Evolutionary conservation across 345 rosid species (phyloP).

Genomic region (Eucalyptus rudis): DNA sequence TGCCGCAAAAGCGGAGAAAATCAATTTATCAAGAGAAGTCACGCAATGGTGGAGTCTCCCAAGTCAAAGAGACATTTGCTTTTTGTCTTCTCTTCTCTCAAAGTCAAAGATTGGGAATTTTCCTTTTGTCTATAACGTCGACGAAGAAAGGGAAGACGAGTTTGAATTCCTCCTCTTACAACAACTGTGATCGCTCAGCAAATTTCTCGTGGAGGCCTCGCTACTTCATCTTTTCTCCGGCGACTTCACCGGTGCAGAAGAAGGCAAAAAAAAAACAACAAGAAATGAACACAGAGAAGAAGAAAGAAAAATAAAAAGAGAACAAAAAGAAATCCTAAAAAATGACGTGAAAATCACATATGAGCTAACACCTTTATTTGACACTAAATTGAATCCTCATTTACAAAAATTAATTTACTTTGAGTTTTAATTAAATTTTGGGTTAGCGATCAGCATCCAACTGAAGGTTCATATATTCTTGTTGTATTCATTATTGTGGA

Average conservation of each 20-base stretch:
- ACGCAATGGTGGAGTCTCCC: background rate
- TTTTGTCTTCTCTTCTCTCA: background rate
- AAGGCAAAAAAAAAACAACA: no score
- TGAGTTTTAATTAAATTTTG: accelerated
- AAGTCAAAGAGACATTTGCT: background rate
- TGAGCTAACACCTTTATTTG: no score
- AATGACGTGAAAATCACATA: accelerated
- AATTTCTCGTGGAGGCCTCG: background rate
- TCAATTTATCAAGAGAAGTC: background rate
- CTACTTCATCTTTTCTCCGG: background rate
- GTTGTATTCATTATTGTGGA: accelerated
- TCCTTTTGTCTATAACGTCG: background rate
- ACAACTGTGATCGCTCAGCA: background rate
- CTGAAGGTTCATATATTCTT: accelerated
- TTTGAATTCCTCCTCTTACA: background rate
- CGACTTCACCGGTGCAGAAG: background rate
- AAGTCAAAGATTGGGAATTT: background rate
- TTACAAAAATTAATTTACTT: no score
- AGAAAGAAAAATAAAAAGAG: no score
- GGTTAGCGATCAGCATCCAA: accelerated
- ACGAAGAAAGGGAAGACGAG: background rate
- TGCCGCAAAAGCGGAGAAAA: no score
- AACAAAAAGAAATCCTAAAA: background rate
- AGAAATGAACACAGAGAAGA: no score
- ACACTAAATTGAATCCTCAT: accelerated